Evolutionary conservation across 2,329 filamentous ascomycete genomes (phyloP).

Genomic region (Aspergillus pseudonomiae): DNA sequence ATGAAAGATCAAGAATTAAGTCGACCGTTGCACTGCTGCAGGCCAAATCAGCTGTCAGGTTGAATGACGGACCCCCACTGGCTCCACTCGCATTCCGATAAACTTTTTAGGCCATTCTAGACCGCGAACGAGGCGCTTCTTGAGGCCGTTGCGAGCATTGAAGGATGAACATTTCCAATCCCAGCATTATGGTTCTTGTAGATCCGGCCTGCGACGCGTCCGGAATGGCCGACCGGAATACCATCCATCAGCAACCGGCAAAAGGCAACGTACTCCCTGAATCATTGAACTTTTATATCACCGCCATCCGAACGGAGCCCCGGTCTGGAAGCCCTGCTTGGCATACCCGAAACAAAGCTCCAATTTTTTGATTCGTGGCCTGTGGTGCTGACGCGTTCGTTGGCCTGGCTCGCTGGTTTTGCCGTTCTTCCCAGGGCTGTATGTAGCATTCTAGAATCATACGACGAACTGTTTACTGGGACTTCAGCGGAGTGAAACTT

Average conservation of each 20-base stretch:
- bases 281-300: not conserved
- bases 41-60: not conserved
- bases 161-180: not conserved
- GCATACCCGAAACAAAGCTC: not conserved
- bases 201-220: not conserved
- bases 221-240: not conserved
- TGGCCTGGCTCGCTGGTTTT: not conserved
- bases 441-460: not conserved
- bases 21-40: not conserved
- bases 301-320: not conserved
- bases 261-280: too few relatives aligned
- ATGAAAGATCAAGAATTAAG: not conserved
- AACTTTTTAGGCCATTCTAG: conserved; percentile 11
- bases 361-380: not conserved
- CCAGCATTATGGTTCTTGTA: not conserved
- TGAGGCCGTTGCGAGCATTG: not conserved
- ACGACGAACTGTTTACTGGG: not conserved
- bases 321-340: not conserved
- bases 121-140: not conserved
- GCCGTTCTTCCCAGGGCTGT: not conserved
- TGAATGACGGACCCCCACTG: not conserved
- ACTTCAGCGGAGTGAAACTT: not conserved
- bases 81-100: conserved; percentile 5
- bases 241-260: not conserved
- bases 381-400: not conserved